Evolutionary conservation across 805 yeast species (phyloP), one percentile per base, ranked within the genome.

Genomic region (Starmerella etchellsii): DNA sequence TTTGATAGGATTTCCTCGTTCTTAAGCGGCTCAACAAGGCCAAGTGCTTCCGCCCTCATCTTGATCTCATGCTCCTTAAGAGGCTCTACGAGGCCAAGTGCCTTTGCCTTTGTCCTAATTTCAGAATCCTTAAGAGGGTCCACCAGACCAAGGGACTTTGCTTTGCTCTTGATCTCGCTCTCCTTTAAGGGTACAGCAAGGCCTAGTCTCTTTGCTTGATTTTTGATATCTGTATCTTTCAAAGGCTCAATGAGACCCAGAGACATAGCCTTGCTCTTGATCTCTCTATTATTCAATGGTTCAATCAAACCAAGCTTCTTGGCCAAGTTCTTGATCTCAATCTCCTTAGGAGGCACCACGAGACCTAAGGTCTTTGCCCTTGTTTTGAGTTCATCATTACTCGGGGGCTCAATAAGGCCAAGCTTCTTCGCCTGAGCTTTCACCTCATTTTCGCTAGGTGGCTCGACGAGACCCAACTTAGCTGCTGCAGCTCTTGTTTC

Each of bases 21-120:
- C 13, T 37, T 1, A 4, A 40, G 44, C 5, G 42, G 44, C 27
- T 26, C 31, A 11, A 22, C 26, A 6, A 43, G 33, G 13, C 51
- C 52, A 1, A 49, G 42, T 1, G 21, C 23, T 30, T 26, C 22
- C 1, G 52, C 54, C 28, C 34, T 36, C 7, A 22, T 13, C 13
- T 31, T 19, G 18, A 50, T 28, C 7, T 46, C 47, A 2, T 37
- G 38, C 10, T 50, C 45, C 3, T 27, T 39, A 9, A 40, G 34
- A 9, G 66, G 61, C 4, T 69, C 59, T 1, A 91, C 93, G 42
- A 83, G 61, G 52, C 72, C 68, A 49, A 79, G 65, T 2, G 84
- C 3, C 8, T 46, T 44, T 16, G 43, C 23, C 23, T 35, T 2
- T 34, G 31, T 3, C 19, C 15, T 18, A 14, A 44, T 27, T 4